A percentile compares a stretch with the other conserved stretches of the same genome.
Conservation (phyloP, 768 basidiomycete species). For the Trametes maxima region DNA sequence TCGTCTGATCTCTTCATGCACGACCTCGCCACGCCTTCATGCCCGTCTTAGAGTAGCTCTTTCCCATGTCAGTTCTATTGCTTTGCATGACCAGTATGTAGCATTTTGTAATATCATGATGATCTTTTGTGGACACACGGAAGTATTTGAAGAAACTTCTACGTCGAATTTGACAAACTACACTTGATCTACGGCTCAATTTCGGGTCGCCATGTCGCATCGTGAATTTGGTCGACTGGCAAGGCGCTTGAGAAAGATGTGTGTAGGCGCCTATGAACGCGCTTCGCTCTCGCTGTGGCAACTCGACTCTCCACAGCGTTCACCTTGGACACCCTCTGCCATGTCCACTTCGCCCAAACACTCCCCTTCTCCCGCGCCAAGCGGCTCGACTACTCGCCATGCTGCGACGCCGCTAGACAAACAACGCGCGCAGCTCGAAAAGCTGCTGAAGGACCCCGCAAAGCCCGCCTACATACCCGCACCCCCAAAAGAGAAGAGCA, state of each 20-base stretch:
- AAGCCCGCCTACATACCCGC: conserved; percentile 80
- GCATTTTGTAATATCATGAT: conserved; percentile 18
- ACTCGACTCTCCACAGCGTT: no score
- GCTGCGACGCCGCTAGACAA: conserved; percentile 52
- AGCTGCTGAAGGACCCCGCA: conserved; percentile 85
- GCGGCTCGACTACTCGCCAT: conserved; percentile 39
- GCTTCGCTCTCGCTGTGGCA: neutral
- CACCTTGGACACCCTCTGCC: neutral
- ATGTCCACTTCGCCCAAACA: conserved; percentile 36
- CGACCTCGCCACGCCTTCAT: neutral
- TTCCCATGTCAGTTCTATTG: conserved; percentile 1
- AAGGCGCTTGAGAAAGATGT: neutral
- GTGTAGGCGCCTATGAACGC: neutral
- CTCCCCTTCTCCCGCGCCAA: conserved; percentile 25
- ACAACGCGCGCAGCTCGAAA: conserved; percentile 74
- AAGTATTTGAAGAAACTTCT: neutral
- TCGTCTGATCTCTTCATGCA: conserved; percentile 19
- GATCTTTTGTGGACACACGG: conserved; percentile 5
- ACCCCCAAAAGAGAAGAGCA: conserved; percentile 79
- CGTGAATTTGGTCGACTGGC: no score
- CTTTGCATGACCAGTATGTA: conserved; percentile 20
- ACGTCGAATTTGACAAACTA: no score
- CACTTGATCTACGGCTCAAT: no score
- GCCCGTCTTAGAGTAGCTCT: conserved; percentile 11
- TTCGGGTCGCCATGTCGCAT: no score